Base-by-base conservation (phyloP, 331 rosid genomes). In the Erythrophleum ivorense region DNA sequence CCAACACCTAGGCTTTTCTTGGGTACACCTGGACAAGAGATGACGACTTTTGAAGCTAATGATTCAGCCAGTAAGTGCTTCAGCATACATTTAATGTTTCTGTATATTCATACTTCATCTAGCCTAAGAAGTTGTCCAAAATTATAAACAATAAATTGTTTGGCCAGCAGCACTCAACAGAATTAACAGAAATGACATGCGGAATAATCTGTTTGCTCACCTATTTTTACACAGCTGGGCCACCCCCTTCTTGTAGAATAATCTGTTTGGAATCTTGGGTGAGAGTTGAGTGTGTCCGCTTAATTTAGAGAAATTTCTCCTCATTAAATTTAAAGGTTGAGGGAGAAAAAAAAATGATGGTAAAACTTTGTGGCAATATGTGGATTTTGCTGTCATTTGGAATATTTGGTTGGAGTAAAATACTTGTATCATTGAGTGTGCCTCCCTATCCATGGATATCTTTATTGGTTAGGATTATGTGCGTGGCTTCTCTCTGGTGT, bases 61-160 rank as follows among this genome's bases (percentile, higher is more conserved):
- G 54, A 33, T 64, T 77, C 48, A 49, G 70, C 60, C 68, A 49
- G 36, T n/a, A 57, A 74, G 55, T 34, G 21, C 75, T 15, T 9
- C 11, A 77, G 5, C 71, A 73, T 36, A 45, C 21, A 74, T 74
- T 78, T 73, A 50, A 49, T 46, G 24, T 6, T 40, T 73, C 43
- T 48, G 73, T 67, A 57, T 79, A 74, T 55, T 63, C 41, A 74
- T 36, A 60, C 43, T 65, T n/a, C 59, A 31, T 62, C 46, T 7
- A 64, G 52, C 74, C 49, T 2, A 71, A 49, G 45, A 70, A 50
- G 48, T 10, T 36, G 78, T 50, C 72, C 16, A 6, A 54, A n/a
- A 36, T 53, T 64, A 34, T 15, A 65, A 65, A 36, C 21, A 36
- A 3, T 3, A 16, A 38, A 65, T 14, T 16, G 2, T 5, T 54